Conservation (phyloP, 176 grass and related monocot species). For the Carex myosuroides region DNA sequence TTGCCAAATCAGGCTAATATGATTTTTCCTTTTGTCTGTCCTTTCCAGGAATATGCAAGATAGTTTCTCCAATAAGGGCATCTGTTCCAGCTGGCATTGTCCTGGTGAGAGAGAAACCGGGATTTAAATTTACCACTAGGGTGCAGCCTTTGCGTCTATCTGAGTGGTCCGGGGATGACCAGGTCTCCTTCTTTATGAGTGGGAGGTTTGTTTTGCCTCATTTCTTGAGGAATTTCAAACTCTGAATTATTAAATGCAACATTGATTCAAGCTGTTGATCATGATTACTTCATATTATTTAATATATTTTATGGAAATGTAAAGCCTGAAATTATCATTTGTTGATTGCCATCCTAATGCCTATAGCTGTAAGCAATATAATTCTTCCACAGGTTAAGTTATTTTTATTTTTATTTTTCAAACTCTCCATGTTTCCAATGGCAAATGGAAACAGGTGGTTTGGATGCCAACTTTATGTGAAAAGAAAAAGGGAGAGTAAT, state of each 20-base stretch:
- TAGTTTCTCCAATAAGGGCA: conserved; percentile 58
- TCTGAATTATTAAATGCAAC: neutral
- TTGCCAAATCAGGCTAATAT: neutral
- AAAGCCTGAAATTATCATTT: neutral
- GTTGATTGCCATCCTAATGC: neutral
- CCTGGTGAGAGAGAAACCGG: conserved; percentile 65
- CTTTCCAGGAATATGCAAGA: conserved; percentile 84
- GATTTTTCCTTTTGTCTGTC: neutral
- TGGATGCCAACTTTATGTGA: conserved; percentile 5
- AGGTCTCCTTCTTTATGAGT: conserved; percentile 81
- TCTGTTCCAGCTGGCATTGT: conserved; percentile 91
- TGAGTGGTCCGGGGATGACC: conserved; percentile 80
- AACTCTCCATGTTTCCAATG: neutral
- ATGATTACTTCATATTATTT: neutral
- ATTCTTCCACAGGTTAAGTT: neutral
- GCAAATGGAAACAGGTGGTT: neutral
- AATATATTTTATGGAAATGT: neutral
- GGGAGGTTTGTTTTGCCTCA: conserved; percentile 52
- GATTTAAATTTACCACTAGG: conserved; percentile 91
- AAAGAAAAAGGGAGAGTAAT: neutral
- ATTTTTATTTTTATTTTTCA: neutral
- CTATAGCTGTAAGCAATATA: neutral
- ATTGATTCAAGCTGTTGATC: neutral
- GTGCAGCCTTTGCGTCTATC: conserved; percentile 89
- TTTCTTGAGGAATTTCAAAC: neutral